phyloP scores from a whole-genome alignment of 164 flowering plant genomes.

The Litsea cubeba region DNA sequence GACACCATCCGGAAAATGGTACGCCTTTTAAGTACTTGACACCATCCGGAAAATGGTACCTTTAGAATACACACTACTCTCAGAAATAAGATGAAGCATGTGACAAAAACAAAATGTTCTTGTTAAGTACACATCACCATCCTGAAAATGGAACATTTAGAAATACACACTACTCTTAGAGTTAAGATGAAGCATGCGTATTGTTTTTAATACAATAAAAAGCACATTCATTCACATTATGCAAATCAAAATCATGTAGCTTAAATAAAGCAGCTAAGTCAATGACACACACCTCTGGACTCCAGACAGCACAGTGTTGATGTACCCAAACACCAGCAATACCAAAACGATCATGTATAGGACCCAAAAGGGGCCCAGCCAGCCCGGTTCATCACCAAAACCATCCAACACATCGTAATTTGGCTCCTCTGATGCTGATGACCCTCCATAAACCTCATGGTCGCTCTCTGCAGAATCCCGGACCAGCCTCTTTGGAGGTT shows the following conservation, averaged over 20 bases:
- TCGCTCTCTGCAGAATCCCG: slow-evolving; percentile 68
- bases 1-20: no score
- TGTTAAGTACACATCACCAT: no score
- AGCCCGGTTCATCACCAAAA: slow-evolving; percentile 91
- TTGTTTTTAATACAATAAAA: slow-evolving; percentile 3
- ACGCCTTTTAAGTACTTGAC: no score
- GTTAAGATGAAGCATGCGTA: not conserved
- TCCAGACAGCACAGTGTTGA: slow-evolving; percentile 99
- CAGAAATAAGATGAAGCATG: not conserved
- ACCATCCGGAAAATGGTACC: no score
- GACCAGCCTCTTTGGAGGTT: slow-evolving; percentile 71
- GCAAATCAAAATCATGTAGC: slow-evolving; percentile 11
- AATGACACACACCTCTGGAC: slow-evolving; percentile 81
- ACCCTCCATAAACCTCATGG: slow-evolving; percentile 67
- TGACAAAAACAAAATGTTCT: not conserved
- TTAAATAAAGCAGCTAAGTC: slow-evolving; percentile 10
- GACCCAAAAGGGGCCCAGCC: slow-evolving; percentile 98
- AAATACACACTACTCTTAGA: no score
- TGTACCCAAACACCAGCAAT: slow-evolving; percentile 98
- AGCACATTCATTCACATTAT: slow-evolving; percentile 1
- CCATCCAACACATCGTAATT: slow-evolving; percentile 96
- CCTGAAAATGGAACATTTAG: no score
- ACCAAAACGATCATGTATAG: slow-evolving; percentile 86
- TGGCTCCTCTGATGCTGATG: slow-evolving; percentile 77
- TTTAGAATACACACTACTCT: not conserved